Percentiles rank a stretch among this genome's conserved stretches.
Conservation (phyloP, 768 basidiomycete genomes). For the Clitopilus hobsonii region DNA sequence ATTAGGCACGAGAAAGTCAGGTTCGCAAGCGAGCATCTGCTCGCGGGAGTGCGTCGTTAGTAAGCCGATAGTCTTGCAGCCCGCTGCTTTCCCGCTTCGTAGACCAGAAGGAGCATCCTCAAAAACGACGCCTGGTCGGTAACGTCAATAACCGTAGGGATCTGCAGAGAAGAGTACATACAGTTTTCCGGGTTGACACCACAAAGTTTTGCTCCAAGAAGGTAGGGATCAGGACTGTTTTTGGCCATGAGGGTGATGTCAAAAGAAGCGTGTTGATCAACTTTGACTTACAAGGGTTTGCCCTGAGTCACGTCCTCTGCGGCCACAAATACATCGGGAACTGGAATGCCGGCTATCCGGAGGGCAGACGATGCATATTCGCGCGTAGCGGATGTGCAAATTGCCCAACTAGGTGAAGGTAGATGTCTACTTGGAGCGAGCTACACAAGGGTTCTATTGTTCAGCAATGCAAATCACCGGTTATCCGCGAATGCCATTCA, state of each 20-base stretch:
- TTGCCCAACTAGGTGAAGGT: slow-evolving; percentile 74
- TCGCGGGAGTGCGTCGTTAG: slow-evolving; percentile 75
- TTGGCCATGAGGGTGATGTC: slow-evolving; percentile 3
- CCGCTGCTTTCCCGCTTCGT: slow-evolving; percentile 72
- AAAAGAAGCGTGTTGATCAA: slow-evolving; percentile 1
- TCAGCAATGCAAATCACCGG: neutral
- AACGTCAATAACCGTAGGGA: slow-evolving; percentile 6
- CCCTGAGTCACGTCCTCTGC: slow-evolving; percentile 82
- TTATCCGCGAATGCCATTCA: slow-evolving; percentile 12
- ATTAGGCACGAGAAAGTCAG: slow-evolving; percentile 70
- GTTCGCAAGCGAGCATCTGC: slow-evolving; percentile 57
- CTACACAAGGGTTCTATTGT: slow-evolving; percentile 17
- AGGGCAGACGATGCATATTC: slow-evolving; percentile 73
- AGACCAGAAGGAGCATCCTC: slow-evolving; percentile 92
- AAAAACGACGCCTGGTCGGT: slow-evolving; percentile 65
- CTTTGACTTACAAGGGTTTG: slow-evolving; percentile 60
- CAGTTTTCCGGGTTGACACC: slow-evolving; percentile 61
- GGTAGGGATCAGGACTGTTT: slow-evolving; percentile 80
- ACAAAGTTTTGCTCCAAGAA: slow-evolving; percentile 74
- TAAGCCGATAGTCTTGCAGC: slow-evolving; percentile 79
- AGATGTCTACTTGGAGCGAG: slow-evolving; percentile 28
- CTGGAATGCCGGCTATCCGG: slow-evolving; percentile 56
- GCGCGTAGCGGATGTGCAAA: slow-evolving; percentile 83
- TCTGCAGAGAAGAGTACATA: slow-evolving; percentile 21
- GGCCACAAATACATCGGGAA: slow-evolving; percentile 70